Evolutionary conservation across 2,329 filamentous ascomycete species (phyloP).

Genomic region (Claviceps fusiformis): DNA sequence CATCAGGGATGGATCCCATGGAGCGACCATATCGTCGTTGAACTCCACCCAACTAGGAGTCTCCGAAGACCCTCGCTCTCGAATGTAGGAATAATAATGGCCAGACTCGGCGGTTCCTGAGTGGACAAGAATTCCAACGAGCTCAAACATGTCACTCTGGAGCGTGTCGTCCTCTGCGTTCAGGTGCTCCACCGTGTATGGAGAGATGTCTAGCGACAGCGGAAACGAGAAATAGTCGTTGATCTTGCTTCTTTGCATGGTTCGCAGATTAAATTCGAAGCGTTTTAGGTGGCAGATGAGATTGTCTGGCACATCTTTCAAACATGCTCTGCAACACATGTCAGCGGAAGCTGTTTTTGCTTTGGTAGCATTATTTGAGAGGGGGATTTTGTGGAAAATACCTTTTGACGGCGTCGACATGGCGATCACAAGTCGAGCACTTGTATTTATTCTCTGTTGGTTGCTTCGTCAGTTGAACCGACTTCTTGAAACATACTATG

Average conservation of each 20-base stretch:
- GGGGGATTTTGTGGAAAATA: slow-evolving; percentile 17
- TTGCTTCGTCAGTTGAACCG: background rate
- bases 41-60: slow-evolving; percentile 69
- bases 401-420: slow-evolving; percentile 89
- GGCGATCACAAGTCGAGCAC: slow-evolving; percentile 75
- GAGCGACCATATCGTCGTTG: slow-evolving; percentile 73
- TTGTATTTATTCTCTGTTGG: slow-evolving; percentile 89
- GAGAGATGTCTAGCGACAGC: slow-evolving; percentile 66
- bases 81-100: slow-evolving; percentile 94
- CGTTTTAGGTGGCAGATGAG: slow-evolving; percentile 90
- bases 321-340: slow-evolving; percentile 50
- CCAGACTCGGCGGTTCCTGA: slow-evolving; percentile 86
- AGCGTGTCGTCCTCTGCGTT: slow-evolving; percentile 41
- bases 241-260: slow-evolving; percentile 76
- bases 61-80: slow-evolving; percentile 51
- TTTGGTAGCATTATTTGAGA: background rate
- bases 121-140: slow-evolving; percentile 91
- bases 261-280: slow-evolving; percentile 68
- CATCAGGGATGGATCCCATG: slow-evolving; percentile 63
- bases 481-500: background rate
- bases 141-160: slow-evolving; percentile 65
- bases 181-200: slow-evolving; percentile 78
- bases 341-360: slow-evolving; percentile 5
- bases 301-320: slow-evolving; percentile 87
- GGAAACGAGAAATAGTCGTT: slow-evolving; percentile 93